Conservation (phyloP, 345 rosid species). For the Lepidium sativum region DNA sequence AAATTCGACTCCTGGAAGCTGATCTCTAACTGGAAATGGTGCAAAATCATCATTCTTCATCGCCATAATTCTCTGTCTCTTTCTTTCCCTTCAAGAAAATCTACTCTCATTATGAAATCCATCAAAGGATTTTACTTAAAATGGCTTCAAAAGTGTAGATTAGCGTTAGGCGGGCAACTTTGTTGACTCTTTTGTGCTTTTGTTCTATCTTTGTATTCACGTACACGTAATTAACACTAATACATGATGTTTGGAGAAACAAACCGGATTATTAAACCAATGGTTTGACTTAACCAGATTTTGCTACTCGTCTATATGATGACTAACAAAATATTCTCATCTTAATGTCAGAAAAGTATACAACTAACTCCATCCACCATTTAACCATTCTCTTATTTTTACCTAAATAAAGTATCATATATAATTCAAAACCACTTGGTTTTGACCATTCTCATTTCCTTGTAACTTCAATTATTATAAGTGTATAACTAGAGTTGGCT, state of each 20-base stretch:
- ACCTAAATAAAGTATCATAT: not conserved
- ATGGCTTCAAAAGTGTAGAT: not conserved
- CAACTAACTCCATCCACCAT: conserved; percentile 28
- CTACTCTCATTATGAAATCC: not conserved
- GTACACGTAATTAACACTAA: conserved; percentile 19
- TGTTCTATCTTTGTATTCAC: conserved; percentile 19
- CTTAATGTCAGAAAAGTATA: conserved; percentile 20
- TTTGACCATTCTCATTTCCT: too few relatives aligned
- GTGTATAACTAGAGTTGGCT: too few relatives aligned
- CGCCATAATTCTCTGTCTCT: conserved; percentile 26
- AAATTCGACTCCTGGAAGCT: conserved; percentile 76
- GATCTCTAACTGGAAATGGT: conserved; percentile 75
- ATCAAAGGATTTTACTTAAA: conserved; percentile 2
- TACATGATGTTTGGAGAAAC: not conserved
- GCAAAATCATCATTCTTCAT: conserved; percentile 52
- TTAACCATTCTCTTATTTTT: not conserved
- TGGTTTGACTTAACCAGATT: not conserved
- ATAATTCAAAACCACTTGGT: not conserved
- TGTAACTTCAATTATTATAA: not conserved
- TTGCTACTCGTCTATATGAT: not conserved
- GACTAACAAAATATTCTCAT: conserved; percentile 8
- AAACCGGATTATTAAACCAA: not conserved
- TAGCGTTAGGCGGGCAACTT: conserved; percentile 28
- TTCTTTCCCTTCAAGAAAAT: not conserved
- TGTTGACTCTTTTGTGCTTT: conserved; percentile 20